Base-by-base conservation (phyloP, 2,329 filamentous ascomycete genomes). In the Pseudogymnoascus verrucosus region DNA sequence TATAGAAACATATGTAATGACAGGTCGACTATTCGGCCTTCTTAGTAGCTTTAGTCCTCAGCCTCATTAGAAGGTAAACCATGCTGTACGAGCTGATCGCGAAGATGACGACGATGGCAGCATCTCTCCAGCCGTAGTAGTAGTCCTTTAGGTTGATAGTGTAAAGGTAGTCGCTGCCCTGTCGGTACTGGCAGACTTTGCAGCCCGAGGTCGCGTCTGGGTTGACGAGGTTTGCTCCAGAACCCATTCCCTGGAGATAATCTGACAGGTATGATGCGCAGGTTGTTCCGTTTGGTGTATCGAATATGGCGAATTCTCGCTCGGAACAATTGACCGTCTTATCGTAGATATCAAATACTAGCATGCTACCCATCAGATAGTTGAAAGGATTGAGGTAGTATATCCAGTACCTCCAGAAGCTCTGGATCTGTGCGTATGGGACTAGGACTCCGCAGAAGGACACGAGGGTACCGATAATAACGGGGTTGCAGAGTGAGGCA, bases 381-480 rank as follows among this genome's bases (percentile, higher is more conserved):
- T 82, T 85, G 76, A 85, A 86, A 0, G 84, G 84, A 67, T 86
- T 82, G n/a, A 85, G 70, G 62, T 77, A 85, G 74, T 86, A 86
- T 4, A 79, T 70, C 70, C 62, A 65, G 67, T 81, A 82, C 23
- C 78, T 76, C 89, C 89, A 92, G 74, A 91, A 91, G 0, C 73
- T 68, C 7, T 84, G 82, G 23, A 92, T 79, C 28, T 81, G 79
- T 0, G 69, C 66, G 66, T 87, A 90, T 0, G 89, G 88, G 0
- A 91, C 89, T 3, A 91, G 78, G 1, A 92, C 87, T 66, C 89
- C 89, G 68, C 88, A 91, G 77, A 93, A 92, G 1, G 82, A 83
- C 8, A 90, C 80, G 2, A 91, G 89, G 0, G 88, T 84, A 0
- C 80, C 78, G 63, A 87, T 75, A 11, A 86, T 62, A 0, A 87